Evolutionary conservation across 768 basidiomycete species (phyloP).

Genomic region (Rhodosporidiobolus odoratus): DNA sequence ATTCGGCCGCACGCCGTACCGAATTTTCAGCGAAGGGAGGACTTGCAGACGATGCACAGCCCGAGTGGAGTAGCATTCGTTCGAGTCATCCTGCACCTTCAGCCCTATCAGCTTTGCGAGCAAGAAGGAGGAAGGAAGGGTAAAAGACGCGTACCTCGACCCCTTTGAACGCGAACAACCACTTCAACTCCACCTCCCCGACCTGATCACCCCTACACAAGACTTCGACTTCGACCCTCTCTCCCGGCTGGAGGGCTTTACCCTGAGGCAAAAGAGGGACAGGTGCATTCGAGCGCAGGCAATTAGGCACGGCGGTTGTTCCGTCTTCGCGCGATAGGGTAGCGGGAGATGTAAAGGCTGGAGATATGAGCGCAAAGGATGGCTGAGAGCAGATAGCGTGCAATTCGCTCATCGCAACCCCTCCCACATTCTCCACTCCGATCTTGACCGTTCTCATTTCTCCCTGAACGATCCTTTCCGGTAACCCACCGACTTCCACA

Average conservation of each 20-base stretch:
- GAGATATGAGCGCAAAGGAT: slow-evolving; percentile 61
- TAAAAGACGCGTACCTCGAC: slow-evolving; percentile 45
- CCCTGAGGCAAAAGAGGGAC: slow-evolving; percentile 47
- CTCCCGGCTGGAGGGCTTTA: slow-evolving; percentile 51
- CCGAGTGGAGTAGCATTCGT: slow-evolving; percentile 58
- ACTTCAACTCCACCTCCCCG: slow-evolving; percentile 55
- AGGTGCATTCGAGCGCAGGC: slow-evolving; percentile 54
- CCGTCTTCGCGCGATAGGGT: no score
- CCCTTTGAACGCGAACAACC: slow-evolving; percentile 63
- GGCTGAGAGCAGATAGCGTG: slow-evolving; percentile 60
- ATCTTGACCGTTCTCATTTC: slow-evolving; percentile 59
- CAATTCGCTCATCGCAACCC: slow-evolving; percentile 59
- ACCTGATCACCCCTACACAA: slow-evolving; percentile 54
- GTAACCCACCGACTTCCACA: slow-evolving; percentile 31
- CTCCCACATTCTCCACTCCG: slow-evolving; percentile 64
- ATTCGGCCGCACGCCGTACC: slow-evolving; percentile 55
- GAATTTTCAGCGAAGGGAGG: slow-evolving; percentile 56
- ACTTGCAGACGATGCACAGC: slow-evolving; percentile 60
- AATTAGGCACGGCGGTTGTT: slow-evolving; percentile 55
- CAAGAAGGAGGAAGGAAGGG: not conserved
- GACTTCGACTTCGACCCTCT: slow-evolving; percentile 55
- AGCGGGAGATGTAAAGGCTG: slow-evolving; percentile 10
- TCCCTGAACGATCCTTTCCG: slow-evolving; percentile 56
- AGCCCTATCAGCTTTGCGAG: not conserved
- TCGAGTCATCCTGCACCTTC: not conserved